Percentiles rank a stretch among this genome's conserved stretches.
Conservation (phyloP, 805 yeast species). For the Wickerhamiella domercqiae region DNA sequence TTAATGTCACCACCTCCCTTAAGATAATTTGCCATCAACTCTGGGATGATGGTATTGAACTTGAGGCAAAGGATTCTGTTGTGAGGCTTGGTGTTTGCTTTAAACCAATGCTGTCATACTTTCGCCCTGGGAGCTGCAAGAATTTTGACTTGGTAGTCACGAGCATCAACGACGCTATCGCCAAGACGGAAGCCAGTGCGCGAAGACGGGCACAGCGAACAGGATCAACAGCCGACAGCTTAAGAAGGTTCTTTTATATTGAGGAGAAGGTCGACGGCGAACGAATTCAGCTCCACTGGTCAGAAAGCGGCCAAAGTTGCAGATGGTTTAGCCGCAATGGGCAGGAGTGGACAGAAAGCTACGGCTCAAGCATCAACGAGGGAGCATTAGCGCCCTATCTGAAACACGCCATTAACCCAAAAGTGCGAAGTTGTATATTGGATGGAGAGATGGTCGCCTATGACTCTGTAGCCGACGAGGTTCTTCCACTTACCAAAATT, state of each 20-base stretch:
- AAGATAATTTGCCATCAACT: slow-evolving; percentile 44
- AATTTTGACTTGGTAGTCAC: slow-evolving; percentile 33
- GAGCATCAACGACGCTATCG: slow-evolving; percentile 14
- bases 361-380: slow-evolving; percentile 35
- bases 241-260: slow-evolving; percentile 44
- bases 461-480: slow-evolving; percentile 36
- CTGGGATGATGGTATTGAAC: slow-evolving; percentile 32
- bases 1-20: slow-evolving; percentile 49
- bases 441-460: slow-evolving; percentile 94
- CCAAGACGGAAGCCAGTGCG: neutral
- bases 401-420: slow-evolving; percentile 20
- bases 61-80: slow-evolving; percentile 29
- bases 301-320: slow-evolving; percentile 30
- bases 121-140: slow-evolving; percentile 35
- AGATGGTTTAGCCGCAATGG: slow-evolving; percentile 51
- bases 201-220: neutral
- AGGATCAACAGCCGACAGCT: neutral
- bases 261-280: slow-evolving; percentile 96
- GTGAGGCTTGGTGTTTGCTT: slow-evolving; percentile 41
- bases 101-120: slow-evolving; percentile 61
- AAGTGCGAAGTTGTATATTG: slow-evolving; percentile 31
- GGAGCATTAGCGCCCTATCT: slow-evolving; percentile 46
- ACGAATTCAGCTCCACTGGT: slow-evolving; percentile 62
- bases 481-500: slow-evolving; percentile 70
- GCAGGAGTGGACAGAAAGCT: slow-evolving; percentile 55